Conservation (phyloP, 2,329 filamentous ascomycete species). For the Sclerotinia glacialis region DNA sequence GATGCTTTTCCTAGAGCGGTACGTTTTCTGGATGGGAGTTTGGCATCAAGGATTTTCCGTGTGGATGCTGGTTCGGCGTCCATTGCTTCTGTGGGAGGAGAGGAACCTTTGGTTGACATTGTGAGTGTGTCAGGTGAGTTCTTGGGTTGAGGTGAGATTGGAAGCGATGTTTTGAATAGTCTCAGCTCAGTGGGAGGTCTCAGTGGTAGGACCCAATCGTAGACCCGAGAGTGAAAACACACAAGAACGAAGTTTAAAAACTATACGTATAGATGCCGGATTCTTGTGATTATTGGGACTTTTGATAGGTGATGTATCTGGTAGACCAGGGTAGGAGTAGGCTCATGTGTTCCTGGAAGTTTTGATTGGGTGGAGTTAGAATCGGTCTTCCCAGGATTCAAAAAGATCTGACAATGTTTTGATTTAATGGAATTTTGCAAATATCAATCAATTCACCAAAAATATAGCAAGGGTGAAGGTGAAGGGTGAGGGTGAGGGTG, state of each 20-base stretch:
- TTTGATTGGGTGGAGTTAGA: not conserved
- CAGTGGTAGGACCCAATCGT: not conserved
- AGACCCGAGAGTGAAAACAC: not conserved
- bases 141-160: not conserved
- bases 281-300: not conserved
- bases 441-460: not conserved
- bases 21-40: slow-evolving; percentile 10
- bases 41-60: slow-evolving; percentile 8
- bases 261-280: too few relatives aligned
- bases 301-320: slow-evolving; percentile 10
- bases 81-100: slow-evolving; percentile 8
- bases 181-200: not conserved
- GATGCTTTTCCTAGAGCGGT: not conserved
- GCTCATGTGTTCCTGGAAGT: not conserved
- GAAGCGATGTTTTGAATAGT: not conserved
- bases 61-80: not conserved
- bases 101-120: slow-evolving; percentile 14
- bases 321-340: not conserved
- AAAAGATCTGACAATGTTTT: not conserved
- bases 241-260: not conserved
- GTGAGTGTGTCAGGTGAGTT: slow-evolving; percentile 8
- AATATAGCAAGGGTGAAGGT: not conserved
- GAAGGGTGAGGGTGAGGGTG: too few relatives aligned
- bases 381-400: not conserved
- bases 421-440: not conserved